Evolutionary conservation across 192 early-diverging fungal species (phyloP), one percentile per base, ranked within the genome.

Genomic region (Coemansia sp.): DNA sequence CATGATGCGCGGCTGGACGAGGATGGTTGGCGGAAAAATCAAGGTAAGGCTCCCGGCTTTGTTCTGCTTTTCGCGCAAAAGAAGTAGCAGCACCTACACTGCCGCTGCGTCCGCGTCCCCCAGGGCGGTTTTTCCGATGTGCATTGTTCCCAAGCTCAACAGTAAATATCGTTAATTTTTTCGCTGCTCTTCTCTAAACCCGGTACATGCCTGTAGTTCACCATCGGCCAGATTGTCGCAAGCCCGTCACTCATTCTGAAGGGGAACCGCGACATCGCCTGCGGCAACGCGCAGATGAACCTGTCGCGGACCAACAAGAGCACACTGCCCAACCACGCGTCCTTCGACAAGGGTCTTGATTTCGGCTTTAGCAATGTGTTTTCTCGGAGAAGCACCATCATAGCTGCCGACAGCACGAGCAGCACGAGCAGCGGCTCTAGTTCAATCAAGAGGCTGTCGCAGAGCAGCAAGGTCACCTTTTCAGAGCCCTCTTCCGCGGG

Each of bases 201-300:
- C n/a, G n/a, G n/a, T n/a, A n/a, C n/a, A n/a, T n/a, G n/a, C 7
- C 18, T 39, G 24, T 75, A 76, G 73, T 77, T 66, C 24, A 62
- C 74, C 18, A n/a, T 77, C 17, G 74, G 74, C 24, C 62, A 69
- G 39, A n/a, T 62, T 23, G 24, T 77, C 13, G 74, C 64, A 19
- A 77, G 67, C 28, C 66, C 63, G 8, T 46, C 62, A 14, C 49
- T 77, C n/a, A 66, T 77, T 1, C 54, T 67, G 15, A 30, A 57
- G 4, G 74, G 67, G 14, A 77, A 62, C 53, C 62, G 63, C 39
- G 74, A 77, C 35, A 71, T 77, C 20, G 45, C 58, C 9, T 55
- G 60, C n/a, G 74, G 67, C 15, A 77, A 51, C 6, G 63, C 63
- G 24, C 63, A 64, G 30, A 67, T 77, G 30, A 71, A 64, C 23